Base-by-base conservation (phyloP, 2,329 filamentous ascomycete genomes). In the Venturia effusa region DNA sequence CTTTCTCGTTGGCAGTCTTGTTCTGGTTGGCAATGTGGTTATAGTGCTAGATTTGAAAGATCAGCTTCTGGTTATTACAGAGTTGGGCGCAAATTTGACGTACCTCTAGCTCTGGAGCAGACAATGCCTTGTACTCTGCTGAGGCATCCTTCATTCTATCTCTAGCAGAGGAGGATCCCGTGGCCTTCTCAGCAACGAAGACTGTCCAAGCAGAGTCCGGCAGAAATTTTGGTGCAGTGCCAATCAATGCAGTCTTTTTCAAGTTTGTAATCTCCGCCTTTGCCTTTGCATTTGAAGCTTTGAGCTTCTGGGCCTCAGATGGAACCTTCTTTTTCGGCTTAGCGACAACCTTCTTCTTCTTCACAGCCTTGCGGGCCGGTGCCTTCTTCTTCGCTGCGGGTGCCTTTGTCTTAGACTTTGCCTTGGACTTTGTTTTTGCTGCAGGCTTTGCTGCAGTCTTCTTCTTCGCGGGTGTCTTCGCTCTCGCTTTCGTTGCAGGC, bases 21-120 rank as follows among this genome's bases (percentile, higher is more conserved):
- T 78, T 79, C 65, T 80, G 69, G 64, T 77, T 77, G 61, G 80
- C 81, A 22, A 79, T 67, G 60, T 81, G 79, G 68, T 82, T 80
- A 71, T 81, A 82, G 68, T 78, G 77, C 84, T 87, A 68, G 27
- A 59, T 43, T 4, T 7, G 17, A 51, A 11, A 57, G 40, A 27
- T 59, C 24, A 43, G 22, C 39, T 19, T 39, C 15, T 24, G 43
- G 30, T 70, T 54, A 69, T 67, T 60, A 19, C 24, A 64, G 13
- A 24, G 15, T n/a, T 34, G 34, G 5, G 40, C 11, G 30, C 22
- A 32, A 24, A 57, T 34, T 48, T n/a, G 27, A 67, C 67, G 62
- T 66, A 76, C 74, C 69, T 76, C 75, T 37, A 61, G 66, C 67
- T 76, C 74, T 13, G 73, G 69, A 41, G 74, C 69, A 15, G 66